Base-by-base conservation (phyloP, 495 filamentous ascomycete genomes). In the Aspergillus bertholletiae region DNA sequence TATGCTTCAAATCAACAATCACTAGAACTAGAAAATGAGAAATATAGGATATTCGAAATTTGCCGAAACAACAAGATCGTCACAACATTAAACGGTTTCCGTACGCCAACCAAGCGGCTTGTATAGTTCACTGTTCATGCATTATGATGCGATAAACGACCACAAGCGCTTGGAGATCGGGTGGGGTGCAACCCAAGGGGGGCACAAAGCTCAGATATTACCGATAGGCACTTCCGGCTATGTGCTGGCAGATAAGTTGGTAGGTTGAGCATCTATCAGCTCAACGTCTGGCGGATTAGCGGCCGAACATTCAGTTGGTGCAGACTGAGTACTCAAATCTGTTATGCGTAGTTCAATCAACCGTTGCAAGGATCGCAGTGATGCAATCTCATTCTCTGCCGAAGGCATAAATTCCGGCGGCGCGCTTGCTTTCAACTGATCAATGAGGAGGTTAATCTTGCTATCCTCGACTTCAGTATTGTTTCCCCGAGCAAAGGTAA, bases 271-370 rank as follows among this genome's bases (percentile, higher is more conserved):
- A 13, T 22, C 39, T 12, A 22, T 43, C 12, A 21, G 28, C 27
- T 26, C 34, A 26, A 40, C 27, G 20, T 39, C 23, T n/a, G 24
- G n/a, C 13, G 54, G 9, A 17, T 39, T 23, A 11, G 34, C 24
- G 20, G 34, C 22, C 5, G 24, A 9, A 21, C 46, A 27, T 21
- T 53, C 26, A 4, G 49, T 40, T 11, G 17, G 24, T 26, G 26
- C 22, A 11, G 53, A 13, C 28, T 49, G 46, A 22, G 40, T 13
- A n/a, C 46, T 53, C 35, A 68, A 28, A 7, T 34, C 24, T 17
- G 55, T 18, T 37, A 71, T 63, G 22, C 68, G 68, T 18, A 57
- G 63, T 17, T 62, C 60, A 27, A 71, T 71, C 7, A 68, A 53
- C 3, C 60, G 57, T 41, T 69, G 62, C 21, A 71, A 55, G 9